Evolutionary conservation across 2,329 filamentous ascomycete genomes (phyloP), one percentile per base, ranked within the genome.

Genomic region (Pleomassaria siparia): DNA sequence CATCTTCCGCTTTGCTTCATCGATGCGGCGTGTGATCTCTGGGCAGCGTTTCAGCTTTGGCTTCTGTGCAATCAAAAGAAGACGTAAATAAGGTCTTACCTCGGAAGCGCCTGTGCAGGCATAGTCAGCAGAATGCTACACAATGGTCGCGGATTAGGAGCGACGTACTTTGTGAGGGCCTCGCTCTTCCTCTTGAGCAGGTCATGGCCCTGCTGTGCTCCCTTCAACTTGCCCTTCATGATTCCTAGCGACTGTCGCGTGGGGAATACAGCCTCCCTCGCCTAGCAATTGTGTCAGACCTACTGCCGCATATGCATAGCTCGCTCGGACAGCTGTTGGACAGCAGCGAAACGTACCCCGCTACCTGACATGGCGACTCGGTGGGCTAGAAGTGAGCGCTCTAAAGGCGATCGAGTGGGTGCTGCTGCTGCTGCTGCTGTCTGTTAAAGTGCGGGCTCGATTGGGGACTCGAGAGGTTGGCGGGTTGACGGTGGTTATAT

Each of bases 1-100:
- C 92, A 99, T 99, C 79, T 99, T 99, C 63, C 91, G 88, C 76
- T 99, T 99, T 33, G 94, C 94, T 73, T 99, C 94, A 76, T 99
- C 92, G 74, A 99, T 99, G 67, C 94, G 88, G 71, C 86, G 85
- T 41, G 94, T 96, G 66, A 99, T 99, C 66, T 99, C 94, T 72
- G 51, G 43, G 53, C 18, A 36, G 26, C 15, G 58, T 62, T 55
- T 66, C 57, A 65, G 62, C 51, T 55, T 66, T 56, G 64, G 62
- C 51, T 58, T 51, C 49, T 56, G 32, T 44, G 41, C 41, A 43
- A 16, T 25, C 21, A 28, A 45, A 36, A 37, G 48, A 37, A 42
- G 7, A 43, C n/a, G 21, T n/a, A 41, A 20, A 44, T 22, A 46
- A 41, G 29, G 54, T 54, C 66, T 61, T 82, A 94, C 89, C 89